phyloP scores from a whole-genome alignment of 108 stramenopile species.

The Stephanodiscus minutulus region DNA sequence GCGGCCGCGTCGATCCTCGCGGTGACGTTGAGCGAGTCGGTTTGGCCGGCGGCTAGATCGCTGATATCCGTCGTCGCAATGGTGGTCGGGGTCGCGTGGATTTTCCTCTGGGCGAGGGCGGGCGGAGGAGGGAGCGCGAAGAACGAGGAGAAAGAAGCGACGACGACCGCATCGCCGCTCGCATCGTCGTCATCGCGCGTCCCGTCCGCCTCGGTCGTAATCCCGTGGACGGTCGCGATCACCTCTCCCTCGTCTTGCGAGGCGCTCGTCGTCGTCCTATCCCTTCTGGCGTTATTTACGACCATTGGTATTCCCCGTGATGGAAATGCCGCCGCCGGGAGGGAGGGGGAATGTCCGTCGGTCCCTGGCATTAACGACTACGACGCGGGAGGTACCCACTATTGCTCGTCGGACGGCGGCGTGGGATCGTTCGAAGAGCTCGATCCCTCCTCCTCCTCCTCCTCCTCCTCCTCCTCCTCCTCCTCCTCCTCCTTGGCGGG shows the following conservation, averaged over 20 bases:
- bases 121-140: background rate
- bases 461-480: background rate
- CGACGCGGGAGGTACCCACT: background rate
- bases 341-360: conserved; percentile 5
- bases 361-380: background rate
- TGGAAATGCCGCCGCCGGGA: background rate
- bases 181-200: background rate
- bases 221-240: conserved; percentile 29
- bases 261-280: conserved; percentile 17
- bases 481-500: background rate
- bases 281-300: conserved; percentile 10
- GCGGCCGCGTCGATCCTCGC: background rate
- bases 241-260: conserved; percentile 35
- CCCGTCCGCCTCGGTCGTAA: conserved; percentile 8
- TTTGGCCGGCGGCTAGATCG: no score
- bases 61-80: background rate
- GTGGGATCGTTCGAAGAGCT: background rate
- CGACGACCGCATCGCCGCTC: background rate
- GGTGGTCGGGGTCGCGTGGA: background rate
- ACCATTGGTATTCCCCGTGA: conserved; percentile 1
- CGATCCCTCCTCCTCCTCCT: no score
- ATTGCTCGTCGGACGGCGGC: no score
- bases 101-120: no score
- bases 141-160: background rate
- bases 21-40: no score